A percentile compares a stretch with the other conserved stretches of the same genome.
Evolutionary conservation across 1,284 basidiomycete genomes (phyloP).

Genomic region (Amylostereum areolatum): DNA sequence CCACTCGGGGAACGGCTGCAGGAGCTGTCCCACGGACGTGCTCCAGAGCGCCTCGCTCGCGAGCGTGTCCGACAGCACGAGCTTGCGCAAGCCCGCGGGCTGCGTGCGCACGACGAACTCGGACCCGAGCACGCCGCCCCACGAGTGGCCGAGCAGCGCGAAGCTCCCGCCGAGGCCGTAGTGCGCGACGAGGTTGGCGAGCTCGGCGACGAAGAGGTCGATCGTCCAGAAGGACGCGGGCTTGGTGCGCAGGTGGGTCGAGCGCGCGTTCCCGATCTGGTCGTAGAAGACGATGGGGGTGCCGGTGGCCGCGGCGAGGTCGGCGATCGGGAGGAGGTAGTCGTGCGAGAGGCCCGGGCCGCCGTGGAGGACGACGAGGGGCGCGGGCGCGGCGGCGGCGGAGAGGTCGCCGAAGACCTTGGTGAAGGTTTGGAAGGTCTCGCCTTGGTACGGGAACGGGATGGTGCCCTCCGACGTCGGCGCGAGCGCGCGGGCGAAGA

Average conservation of each 20-base stretch:
- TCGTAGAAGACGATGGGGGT: constrained; percentile 28
- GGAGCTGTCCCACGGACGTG: constrained; percentile 12
- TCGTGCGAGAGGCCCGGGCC: constrained; percentile 22
- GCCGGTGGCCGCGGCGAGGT: constrained; percentile 14
- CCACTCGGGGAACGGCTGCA: constrained; percentile 16
- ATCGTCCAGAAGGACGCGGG: constrained; percentile 22
- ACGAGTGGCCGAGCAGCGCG: constrained; percentile 26
- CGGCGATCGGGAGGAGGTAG: constrained; percentile 18
- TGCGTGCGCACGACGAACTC: constrained; percentile 18
- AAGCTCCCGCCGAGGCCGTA: constrained; percentile 19
- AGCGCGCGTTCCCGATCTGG: constrained; percentile 24
- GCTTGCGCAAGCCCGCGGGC: constrained; percentile 19
- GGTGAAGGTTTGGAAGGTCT: constrained; percentile 21
- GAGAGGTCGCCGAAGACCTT: constrained; percentile 18
- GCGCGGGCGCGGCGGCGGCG: constrained; percentile 3
- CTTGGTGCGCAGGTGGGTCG: constrained; percentile 25
- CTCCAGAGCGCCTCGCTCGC: constrained; percentile 17
- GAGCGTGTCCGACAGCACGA: constrained; percentile 20
- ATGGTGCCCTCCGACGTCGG: too few relatives aligned
- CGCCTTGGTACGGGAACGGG: constrained; percentile 7
- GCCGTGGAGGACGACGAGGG: constrained; percentile 24
- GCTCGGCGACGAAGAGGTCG: constrained; percentile 26
- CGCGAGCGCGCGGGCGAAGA: too few relatives aligned
- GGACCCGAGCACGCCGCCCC: constrained; percentile 25
- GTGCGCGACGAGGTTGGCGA: constrained; percentile 22